Percentiles rank a stretch among this genome's conserved stretches.
phyloP scores from a whole-genome alignment of 2,329 filamentous ascomycete species.

The Dendryphion nanum region DNA sequence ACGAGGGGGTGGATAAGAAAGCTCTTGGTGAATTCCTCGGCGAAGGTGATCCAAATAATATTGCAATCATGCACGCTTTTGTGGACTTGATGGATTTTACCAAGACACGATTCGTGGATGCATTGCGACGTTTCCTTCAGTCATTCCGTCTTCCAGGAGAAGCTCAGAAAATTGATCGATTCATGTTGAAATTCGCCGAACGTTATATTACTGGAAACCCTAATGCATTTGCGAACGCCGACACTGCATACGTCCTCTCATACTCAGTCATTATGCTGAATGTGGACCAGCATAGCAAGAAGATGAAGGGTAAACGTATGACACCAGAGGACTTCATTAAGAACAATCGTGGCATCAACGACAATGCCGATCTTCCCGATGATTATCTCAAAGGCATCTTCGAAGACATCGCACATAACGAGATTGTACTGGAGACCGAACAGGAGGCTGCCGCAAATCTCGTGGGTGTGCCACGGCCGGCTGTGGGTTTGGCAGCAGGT shows the following conservation, averaged over 20 bases:
- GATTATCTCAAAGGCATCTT: slow-evolving; percentile 89
- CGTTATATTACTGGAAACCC: slow-evolving; percentile 93
- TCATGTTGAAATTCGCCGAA: slow-evolving; percentile 99
- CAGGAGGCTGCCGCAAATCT: slow-evolving; percentile 82
- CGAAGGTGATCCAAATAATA: slow-evolving; percentile 88
- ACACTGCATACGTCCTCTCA: slow-evolving; percentile 92
- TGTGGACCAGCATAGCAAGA: slow-evolving; percentile 89
- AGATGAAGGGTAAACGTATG: slow-evolving; percentile 81
- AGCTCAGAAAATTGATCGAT: slow-evolving; percentile 97
- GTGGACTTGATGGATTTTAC: slow-evolving; percentile 93
- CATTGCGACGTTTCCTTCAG: slow-evolving; percentile 86
- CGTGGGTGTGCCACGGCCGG: slow-evolving; percentile 58
- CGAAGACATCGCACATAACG: slow-evolving; percentile 86
- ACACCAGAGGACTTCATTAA: slow-evolving; percentile 97
- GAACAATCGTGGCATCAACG: slow-evolving; percentile 98
- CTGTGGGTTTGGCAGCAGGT: slow-evolving; percentile 71
- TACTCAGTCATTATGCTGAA: slow-evolving; percentile 98
- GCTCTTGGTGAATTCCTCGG: slow-evolving; percentile 93
- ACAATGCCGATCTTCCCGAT: slow-evolving; percentile 86
- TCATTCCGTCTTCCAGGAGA: slow-evolving; percentile 93
- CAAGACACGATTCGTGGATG: slow-evolving; percentile 88
- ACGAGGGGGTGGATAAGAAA: slow-evolving; percentile 85
- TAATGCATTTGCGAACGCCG: slow-evolving; percentile 95
- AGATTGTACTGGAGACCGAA: slow-evolving; percentile 93
- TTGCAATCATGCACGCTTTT: slow-evolving; percentile 98